These are phyloP conservation scores for Aspergillus fischeri DNA, from an alignment of 2,329 filamentous ascomycete species.

Conservation along the genomic window DNA sequence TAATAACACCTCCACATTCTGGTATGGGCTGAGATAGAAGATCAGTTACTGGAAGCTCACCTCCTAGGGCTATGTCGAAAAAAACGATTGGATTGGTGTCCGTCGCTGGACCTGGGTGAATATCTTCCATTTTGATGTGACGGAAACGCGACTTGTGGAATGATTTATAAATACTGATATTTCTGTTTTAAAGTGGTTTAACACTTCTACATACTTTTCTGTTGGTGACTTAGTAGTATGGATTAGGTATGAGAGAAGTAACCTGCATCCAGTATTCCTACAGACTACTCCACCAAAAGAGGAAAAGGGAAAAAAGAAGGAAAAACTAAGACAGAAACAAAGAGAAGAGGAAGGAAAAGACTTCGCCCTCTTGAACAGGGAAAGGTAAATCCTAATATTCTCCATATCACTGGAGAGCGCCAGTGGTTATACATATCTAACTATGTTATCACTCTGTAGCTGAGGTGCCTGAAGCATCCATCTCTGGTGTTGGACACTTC, in stretches of 20 bases:
- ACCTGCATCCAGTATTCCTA: too few species aligned
- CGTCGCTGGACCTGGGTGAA: not conserved
- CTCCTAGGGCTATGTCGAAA: slow-evolving; percentile 46
- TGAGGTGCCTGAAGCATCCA: not conserved
- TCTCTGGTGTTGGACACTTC: not conserved
- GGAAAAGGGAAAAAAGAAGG: not conserved
- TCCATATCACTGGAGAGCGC: not conserved
- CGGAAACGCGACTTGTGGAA: not conserved
- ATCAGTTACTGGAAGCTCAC: slow-evolving; percentile 27
- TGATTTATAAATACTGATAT: not conserved
- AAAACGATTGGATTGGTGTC: slow-evolving; percentile 45
- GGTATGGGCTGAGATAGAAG: not conserved
- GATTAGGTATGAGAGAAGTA: not conserved
- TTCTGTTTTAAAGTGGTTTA: not conserved
- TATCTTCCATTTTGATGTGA: not conserved
- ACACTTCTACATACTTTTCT: not conserved
- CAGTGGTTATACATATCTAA: not conserved
- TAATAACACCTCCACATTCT: not conserved
- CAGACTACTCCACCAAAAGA: not conserved
- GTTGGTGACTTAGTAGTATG: not conserved
- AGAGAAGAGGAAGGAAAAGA: not conserved
- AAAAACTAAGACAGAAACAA: too few species aligned
- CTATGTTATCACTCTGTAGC: not conserved
- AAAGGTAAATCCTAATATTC: not conserved
- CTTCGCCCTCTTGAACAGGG: too few species aligned